phyloP scores from a whole-genome alignment of 441 rosid species.

The Lepidium campestre region DNA sequence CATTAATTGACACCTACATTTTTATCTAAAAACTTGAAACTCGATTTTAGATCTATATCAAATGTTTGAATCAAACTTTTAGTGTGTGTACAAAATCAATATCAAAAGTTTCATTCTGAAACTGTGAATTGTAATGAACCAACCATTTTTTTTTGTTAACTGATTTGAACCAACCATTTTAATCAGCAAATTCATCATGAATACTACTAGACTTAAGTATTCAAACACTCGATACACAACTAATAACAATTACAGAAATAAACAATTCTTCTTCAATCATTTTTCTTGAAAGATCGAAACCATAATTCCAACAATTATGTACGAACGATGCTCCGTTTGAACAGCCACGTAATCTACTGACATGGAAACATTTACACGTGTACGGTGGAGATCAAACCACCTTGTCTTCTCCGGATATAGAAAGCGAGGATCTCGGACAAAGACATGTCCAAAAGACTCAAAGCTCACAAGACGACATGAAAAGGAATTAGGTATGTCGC shows the following conservation, averaged over 20 bases:
- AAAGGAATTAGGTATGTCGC: not conserved
- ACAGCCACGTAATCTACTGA: not conserved
- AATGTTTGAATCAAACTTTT: not conserved
- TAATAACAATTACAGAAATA: not conserved
- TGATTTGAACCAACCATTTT: not conserved
- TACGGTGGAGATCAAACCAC: constrained; percentile 14
- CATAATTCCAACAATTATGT: not conserved
- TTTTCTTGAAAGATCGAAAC: not conserved
- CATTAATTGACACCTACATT: not conserved
- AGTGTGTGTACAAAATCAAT: not conserved
- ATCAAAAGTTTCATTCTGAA: not conserved
- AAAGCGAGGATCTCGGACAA: constrained; percentile 28
- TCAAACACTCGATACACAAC: not conserved
- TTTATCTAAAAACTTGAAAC: not conserved
- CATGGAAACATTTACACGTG: constrained; percentile 5
- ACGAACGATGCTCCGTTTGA: not conserved
- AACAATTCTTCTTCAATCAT: not conserved
- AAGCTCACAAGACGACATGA: constrained; percentile 19
- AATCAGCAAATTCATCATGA: not conserved
- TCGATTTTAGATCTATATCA: not conserved
- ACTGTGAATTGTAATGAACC: not conserved
- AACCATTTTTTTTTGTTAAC: too few relatives aligned
- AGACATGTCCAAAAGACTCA: constrained; percentile 1
- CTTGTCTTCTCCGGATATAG: constrained; percentile 18
- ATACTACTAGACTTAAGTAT: not conserved